Evolutionary conservation across 108 stramenopile genomes (phyloP).

Genomic region (Chaetoceros tenuissimus): DNA sequence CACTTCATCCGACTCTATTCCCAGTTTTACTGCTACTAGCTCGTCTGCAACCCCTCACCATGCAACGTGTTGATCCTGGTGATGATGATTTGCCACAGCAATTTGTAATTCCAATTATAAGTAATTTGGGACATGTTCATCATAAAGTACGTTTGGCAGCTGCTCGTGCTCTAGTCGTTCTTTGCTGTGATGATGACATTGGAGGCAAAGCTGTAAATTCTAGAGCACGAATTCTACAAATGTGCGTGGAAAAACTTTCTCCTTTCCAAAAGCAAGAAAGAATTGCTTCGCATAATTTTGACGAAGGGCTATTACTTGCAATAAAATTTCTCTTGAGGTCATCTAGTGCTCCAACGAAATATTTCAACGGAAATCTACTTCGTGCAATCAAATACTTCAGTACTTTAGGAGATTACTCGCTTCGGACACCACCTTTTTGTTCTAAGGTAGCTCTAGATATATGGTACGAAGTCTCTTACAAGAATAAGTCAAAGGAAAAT

Average conservation of each 20-base stretch:
- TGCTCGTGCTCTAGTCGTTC: slow-evolving; percentile 34
- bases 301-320: slow-evolving; percentile 20
- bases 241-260: neutral
- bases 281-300: slow-evolving; percentile 11
- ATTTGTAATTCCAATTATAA: slow-evolving; percentile 23
- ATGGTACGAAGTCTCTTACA: neutral
- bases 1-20: slow-evolving; percentile 21
- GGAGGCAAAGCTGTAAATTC: slow-evolving; percentile 5
- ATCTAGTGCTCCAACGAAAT: slow-evolving; percentile 3
- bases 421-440: slow-evolving; percentile 2
- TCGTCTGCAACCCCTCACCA: slow-evolving; percentile 31
- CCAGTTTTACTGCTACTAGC: slow-evolving; percentile 51
- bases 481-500: neutral
- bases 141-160: slow-evolving; percentile 35
- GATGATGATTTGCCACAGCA: slow-evolving; percentile 1
- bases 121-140: slow-evolving; percentile 21
- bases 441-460: slow-evolving; percentile 9
- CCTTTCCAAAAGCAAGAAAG: neutral
- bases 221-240: neutral
- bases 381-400: neutral
- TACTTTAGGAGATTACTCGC: neutral
- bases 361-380: slow-evolving; percentile 3
- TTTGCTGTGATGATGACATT: slow-evolving; percentile 20
- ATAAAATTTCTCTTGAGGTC: slow-evolving; percentile 4
- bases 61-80: slow-evolving; percentile 10